A percentile compares a stretch with the other conserved stretches of the same genome.
phyloP scores from a whole-genome alignment of 192 early-diverging fungal species.

The Entomortierella chlamydospora region DNA sequence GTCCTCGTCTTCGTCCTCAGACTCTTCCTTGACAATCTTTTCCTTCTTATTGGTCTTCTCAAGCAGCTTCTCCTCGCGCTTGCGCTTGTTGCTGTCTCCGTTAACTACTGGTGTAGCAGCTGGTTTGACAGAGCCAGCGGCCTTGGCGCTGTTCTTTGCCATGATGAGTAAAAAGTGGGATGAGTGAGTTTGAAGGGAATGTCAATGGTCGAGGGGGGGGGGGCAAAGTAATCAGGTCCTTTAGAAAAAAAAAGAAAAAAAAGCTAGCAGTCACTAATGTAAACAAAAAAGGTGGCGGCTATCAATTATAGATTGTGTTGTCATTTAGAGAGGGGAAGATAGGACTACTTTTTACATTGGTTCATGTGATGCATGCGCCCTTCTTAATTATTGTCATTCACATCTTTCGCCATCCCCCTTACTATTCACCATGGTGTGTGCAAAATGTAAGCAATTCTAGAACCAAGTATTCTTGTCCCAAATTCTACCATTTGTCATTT shows the following conservation, averaged over 20 bases:
- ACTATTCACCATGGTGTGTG: conserved; percentile 58
- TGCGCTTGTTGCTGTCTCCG: conserved; percentile 46
- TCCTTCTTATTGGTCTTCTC: conserved; percentile 53
- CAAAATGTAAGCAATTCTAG: conserved; percentile 53
- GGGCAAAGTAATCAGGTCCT: conserved; percentile 2
- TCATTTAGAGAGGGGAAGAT: conserved; percentile 20
- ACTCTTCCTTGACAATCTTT: conserved; percentile 32
- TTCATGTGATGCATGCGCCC: conserved; percentile 1
- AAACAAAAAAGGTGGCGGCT: conserved; percentile 9
- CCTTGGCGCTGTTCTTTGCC: conserved; percentile 49
- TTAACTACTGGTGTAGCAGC: conserved; percentile 22
- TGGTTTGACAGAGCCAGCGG: conserved; percentile 37
- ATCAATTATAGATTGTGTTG: not conserved
- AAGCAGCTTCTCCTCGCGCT: conserved; percentile 46
- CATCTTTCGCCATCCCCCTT: not conserved
- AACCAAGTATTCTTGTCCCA: not conserved
- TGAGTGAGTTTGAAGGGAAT: conserved; percentile 1
- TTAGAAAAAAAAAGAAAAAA: conserved; percentile 33
- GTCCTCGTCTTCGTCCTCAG: conserved; percentile 37
- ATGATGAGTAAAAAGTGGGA: conserved; percentile 20
- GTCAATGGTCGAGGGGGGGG: not conserved
- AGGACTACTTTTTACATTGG: not conserved
- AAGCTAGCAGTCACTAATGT: conserved; percentile 23
- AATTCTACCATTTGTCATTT: no score
- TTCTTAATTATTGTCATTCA: not conserved